These are phyloP conservation scores for Phytophthora pistaciae DNA, from an alignment of 352 stramenopile species.

Conservation along the genomic window DNA sequence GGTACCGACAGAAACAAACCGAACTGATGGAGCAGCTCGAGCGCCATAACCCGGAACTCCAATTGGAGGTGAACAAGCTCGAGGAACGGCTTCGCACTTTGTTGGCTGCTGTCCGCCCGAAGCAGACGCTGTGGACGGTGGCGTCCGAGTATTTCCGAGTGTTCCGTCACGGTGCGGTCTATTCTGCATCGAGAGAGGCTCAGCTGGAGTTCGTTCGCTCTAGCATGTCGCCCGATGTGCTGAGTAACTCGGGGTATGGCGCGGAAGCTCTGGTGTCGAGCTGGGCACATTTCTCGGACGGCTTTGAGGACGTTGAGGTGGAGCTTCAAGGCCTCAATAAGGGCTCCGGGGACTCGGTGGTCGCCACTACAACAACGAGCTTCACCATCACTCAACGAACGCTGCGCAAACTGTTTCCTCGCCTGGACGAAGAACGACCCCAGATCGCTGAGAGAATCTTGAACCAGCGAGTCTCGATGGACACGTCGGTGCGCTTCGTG, in stretches of 20 bases:
- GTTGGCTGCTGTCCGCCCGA: background rate
- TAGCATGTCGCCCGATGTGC: background rate
- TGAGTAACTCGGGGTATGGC: background rate
- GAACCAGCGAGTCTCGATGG: background rate
- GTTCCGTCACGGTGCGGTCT: background rate
- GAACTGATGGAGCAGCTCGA: background rate
- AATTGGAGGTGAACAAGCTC: background rate
- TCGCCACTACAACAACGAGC: background rate
- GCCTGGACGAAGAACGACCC: background rate
- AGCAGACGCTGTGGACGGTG: background rate
- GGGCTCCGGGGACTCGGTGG: background rate
- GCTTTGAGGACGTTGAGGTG: background rate
- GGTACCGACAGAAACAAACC: background rate
- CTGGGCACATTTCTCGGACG: background rate
- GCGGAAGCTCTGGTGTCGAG: background rate
- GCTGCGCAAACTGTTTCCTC: background rate
- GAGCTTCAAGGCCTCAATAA: background rate
- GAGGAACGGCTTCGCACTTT: background rate
- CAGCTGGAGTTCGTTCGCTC: slow-evolving; percentile 1
- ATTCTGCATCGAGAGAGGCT: background rate
- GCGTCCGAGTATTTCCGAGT: background rate
- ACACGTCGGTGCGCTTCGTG: background rate
- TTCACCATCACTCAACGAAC: background rate
- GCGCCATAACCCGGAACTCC: background rate
- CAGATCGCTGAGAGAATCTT: background rate